These are phyloP conservation scores for Desmodesmus armatus DNA, from an alignment of 139 green algal species.

Conservation along the genomic window DNA sequence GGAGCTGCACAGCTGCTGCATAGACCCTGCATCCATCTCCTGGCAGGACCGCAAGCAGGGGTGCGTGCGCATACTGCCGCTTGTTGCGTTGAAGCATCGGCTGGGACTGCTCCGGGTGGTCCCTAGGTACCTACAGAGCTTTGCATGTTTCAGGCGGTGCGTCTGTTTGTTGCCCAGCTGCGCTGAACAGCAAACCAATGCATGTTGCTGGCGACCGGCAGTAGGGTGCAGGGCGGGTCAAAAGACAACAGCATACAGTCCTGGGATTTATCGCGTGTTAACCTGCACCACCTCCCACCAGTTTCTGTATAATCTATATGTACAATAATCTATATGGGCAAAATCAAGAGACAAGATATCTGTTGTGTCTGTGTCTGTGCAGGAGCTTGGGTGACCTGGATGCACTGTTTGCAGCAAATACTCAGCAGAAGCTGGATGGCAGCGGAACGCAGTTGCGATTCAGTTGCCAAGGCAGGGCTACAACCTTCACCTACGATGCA, in stretches of 20 bases:
- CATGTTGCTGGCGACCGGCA: too few species aligned
- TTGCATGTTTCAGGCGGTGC: too few species aligned
- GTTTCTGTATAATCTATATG: too few species aligned
- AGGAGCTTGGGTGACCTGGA: neutral
- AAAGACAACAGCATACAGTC: too few species aligned
- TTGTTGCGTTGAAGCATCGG: neutral
- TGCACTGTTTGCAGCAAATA: neutral
- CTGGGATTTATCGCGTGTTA: too few species aligned
- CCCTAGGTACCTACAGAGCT: too few species aligned
- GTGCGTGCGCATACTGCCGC: too few species aligned
- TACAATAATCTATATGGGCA: too few species aligned
- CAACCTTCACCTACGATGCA: neutral
- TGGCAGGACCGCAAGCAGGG: neutral
- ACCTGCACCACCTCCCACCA: too few species aligned
- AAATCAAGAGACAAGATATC: neutral
- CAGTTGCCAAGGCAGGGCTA: neutral
- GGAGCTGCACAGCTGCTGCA: slow-evolving; percentile 12
- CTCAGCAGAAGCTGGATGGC: neutral
- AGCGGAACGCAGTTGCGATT: neutral
- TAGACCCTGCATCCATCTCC: slow-evolving; percentile 3
- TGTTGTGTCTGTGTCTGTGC: neutral
- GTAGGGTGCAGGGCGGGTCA: too few species aligned
- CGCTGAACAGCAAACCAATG: too few species aligned
- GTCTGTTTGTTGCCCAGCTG: too few species aligned
- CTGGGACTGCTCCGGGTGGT: neutral